Percentiles rank a stretch among this genome's conserved stretches.
Conservation (phyloP, 2,329 filamentous ascomycete genomes). For the Pleoardoris graminearum region DNA sequence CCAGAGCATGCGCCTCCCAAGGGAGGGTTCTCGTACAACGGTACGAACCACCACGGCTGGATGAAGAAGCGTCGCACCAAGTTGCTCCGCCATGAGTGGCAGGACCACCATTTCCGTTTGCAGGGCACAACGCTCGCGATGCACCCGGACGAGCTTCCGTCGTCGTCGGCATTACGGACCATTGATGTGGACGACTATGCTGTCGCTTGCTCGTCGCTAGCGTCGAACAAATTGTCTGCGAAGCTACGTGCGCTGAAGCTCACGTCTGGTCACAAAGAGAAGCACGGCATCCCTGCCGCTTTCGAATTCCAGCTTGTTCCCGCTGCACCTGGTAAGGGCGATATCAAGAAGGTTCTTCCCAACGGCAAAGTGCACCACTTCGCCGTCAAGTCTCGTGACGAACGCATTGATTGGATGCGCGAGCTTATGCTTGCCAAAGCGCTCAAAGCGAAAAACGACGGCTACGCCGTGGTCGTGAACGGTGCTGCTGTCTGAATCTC, state of each 20-base stretch:
- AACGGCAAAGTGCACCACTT: constrained; percentile 88
- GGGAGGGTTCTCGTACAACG: constrained; percentile 46
- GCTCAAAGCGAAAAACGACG: constrained; percentile 79
- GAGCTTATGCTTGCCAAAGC: constrained; percentile 91
- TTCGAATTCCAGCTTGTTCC: constrained; percentile 88
- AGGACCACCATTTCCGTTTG: constrained; percentile 87
- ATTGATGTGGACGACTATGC: constrained; percentile 89
- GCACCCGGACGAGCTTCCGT: constrained; percentile 60
- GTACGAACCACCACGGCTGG: constrained; percentile 75
- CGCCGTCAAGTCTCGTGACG: constrained; percentile 81
- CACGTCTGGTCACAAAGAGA: constrained; percentile 53
- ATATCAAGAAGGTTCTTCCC: constrained; percentile 42
- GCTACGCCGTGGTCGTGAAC: constrained; percentile 81
- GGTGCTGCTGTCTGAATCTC: constrained; percentile 50
- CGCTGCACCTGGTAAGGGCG: constrained; percentile 55
- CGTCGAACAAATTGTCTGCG: constrained; percentile 80
- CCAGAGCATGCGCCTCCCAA: constrained; percentile 41
- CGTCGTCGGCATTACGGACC: constrained; percentile 72
- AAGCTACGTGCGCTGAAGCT: constrained; percentile 80
- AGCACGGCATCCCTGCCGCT: constrained; percentile 63
- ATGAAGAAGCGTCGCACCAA: constrained; percentile 94
- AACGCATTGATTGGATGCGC: constrained; percentile 96
- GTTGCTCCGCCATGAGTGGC: constrained; percentile 90
- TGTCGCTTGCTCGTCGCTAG: constrained; percentile 78
- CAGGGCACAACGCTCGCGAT: constrained; percentile 65